Percentiles rank a stretch among this genome's conserved stretches.
Conservation (phyloP, 1,284 basidiomycete genomes). For the Porogramme epimiltina region DNA sequence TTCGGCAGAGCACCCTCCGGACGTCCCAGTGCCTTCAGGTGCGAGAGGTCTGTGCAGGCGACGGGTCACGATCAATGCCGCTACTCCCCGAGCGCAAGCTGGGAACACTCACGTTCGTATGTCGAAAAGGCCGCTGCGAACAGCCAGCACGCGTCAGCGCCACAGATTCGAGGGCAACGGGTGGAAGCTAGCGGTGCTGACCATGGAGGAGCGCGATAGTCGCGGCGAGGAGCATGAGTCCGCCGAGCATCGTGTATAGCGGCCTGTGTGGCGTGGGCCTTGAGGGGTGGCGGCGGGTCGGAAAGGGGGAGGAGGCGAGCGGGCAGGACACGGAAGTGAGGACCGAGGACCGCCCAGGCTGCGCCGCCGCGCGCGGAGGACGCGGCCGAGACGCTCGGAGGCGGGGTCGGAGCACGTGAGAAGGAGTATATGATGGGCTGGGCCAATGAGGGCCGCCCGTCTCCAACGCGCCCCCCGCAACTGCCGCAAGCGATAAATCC, state of each 20-base stretch:
- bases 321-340: background rate
- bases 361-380: background rate
- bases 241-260: constrained; percentile 31
- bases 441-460: constrained; percentile 16
- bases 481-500: constrained; percentile 29
- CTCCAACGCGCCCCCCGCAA: constrained; percentile 15
- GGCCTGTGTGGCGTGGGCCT: constrained; percentile 10
- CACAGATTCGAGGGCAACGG: background rate
- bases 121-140: constrained; percentile 50
- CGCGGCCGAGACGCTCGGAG: background rate
- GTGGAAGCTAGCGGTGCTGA: constrained; percentile 15
- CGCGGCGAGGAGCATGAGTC: constrained; percentile 28
- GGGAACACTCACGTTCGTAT: constrained; percentile 61
- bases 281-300: background rate
- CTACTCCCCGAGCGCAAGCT: background rate
- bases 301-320: background rate
- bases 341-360: background rate
- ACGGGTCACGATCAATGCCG: constrained; percentile 8
- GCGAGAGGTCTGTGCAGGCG: constrained; percentile 59
- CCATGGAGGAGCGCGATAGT: constrained; percentile 32
- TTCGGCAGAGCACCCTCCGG: constrained; percentile 66
- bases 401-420: constrained; percentile 14
- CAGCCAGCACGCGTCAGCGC: constrained; percentile 8
- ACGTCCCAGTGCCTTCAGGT: constrained; percentile 70
- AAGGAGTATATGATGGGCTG: constrained; percentile 18